phyloP scores from a whole-genome alignment of 2,329 filamentous ascomycete species.

The Zopfia rhizophila region DNA sequence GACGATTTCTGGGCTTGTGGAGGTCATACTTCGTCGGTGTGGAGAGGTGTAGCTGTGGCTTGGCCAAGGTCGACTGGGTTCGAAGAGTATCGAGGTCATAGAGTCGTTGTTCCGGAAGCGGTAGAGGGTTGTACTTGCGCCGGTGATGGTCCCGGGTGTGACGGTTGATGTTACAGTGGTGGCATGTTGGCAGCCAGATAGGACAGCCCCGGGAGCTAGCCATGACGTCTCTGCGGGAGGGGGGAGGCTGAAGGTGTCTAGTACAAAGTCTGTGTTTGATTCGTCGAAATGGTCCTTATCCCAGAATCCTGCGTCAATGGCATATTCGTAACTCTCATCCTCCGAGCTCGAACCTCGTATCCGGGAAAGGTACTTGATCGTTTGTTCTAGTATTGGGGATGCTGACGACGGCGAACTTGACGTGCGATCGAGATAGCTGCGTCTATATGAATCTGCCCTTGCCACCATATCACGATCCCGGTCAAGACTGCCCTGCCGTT shows the following conservation, averaged over 20 bases:
- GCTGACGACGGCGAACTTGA: conserved; percentile 31
- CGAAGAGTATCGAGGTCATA: conserved; percentile 35
- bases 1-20: conserved; percentile 27
- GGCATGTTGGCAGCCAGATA: conserved; percentile 71
- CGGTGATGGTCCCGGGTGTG: conserved; percentile 17
- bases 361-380: conserved; percentile 70
- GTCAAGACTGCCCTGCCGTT: conserved; percentile 33
- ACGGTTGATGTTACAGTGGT: conserved; percentile 47
- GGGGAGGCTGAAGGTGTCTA: conserved; percentile 63
- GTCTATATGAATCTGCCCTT: conserved; percentile 37
- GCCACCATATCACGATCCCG: conserved; percentile 35
- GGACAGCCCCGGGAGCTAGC: conserved; percentile 69
- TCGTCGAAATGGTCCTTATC: conserved; percentile 64
- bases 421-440: conserved; percentile 40
- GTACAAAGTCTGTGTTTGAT: conserved; percentile 67
- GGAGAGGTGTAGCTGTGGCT: conserved; percentile 44
- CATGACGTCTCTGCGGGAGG: conserved; percentile 68
- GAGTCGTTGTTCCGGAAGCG: conserved; percentile 36
- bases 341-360: conserved; percentile 64
- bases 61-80: conserved; percentile 51
- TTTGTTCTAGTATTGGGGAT: conserved; percentile 62
- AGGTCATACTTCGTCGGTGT: conserved; percentile 30
- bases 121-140: conserved; percentile 33
- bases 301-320: conserved; percentile 64
- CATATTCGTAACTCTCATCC: conserved; percentile 65